phyloP scores from a whole-genome alignment of 169 alveolate genomes.

The Ichthyophthirius multifiliis region DNA sequence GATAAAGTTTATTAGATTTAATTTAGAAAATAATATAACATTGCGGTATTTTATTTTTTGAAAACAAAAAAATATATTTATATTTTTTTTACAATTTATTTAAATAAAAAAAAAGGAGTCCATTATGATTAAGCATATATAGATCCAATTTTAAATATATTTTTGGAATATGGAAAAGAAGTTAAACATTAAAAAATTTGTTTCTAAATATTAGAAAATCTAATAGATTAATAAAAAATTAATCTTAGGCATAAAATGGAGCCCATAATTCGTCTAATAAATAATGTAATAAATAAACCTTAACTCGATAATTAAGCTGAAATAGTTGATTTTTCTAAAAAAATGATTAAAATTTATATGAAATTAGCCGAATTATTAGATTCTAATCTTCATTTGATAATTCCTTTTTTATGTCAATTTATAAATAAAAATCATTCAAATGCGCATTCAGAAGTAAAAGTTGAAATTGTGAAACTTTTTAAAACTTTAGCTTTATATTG shows the following conservation, averaged over 20 bases:
- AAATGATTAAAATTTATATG: constrained; percentile 20
- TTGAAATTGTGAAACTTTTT: constrained; percentile 25
- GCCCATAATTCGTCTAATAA: constrained; percentile 26
- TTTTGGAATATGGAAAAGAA: neutral
- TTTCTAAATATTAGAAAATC: constrained; percentile 18
- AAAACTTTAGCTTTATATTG: constrained; percentile 11
- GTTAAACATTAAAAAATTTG: neutral
- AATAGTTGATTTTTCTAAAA: no score
- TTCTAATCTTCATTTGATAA: constrained; percentile 34
- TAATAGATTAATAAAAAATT: constrained; percentile 14
- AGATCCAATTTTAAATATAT: neutral
- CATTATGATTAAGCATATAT: neutral
- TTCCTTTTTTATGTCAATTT: constrained; percentile 40
- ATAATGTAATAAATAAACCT: constrained; percentile 9
- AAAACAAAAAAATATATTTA: neutral
- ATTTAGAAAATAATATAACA: constrained; percentile 15
- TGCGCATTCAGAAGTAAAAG: constrained; percentile 5
- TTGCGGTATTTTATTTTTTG: neutral
- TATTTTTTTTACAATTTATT: neutral
- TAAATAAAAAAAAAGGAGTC: neutral
- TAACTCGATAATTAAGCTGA: constrained; percentile 22
- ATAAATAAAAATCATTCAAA: constrained; percentile 9
- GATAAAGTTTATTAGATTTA: constrained; percentile 16
- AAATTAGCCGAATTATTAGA: constrained; percentile 24
- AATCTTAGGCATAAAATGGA: constrained; percentile 42